Evolutionary conservation across 2,329 filamentous ascomycete species (phyloP).

Genomic region (Alternaria metachromatica): DNA sequence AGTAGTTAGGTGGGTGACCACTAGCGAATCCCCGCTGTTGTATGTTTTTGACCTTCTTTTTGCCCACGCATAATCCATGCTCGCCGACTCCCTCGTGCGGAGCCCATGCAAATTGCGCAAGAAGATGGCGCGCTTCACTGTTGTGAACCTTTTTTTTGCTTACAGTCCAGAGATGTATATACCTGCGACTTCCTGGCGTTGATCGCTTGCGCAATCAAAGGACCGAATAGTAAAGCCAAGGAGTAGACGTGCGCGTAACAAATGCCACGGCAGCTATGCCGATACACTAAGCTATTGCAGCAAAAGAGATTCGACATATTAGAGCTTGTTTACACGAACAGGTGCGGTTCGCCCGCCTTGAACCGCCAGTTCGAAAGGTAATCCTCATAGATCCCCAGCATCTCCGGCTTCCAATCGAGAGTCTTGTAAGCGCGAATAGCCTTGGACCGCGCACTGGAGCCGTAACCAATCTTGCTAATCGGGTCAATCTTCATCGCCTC

Average conservation of each 20-base stretch:
- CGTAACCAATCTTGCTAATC: neutral
- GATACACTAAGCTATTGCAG: neutral
- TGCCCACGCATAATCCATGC: neutral
- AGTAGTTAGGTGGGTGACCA: too few relatives aligned
- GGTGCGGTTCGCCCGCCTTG: neutral
- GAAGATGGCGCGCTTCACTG: neutral
- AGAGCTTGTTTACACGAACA: neutral
- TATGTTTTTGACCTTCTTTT: neutral
- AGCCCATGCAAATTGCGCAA: neutral
- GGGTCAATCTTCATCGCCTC: neutral
- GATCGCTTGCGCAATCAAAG: neutral
- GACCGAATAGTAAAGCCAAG: neutral
- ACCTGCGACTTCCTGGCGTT: too few relatives aligned
- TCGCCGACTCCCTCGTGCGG: accelerated
- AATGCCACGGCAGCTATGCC: neutral
- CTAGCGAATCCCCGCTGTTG: too few relatives aligned
- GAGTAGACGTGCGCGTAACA: neutral
- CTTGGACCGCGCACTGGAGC: neutral
- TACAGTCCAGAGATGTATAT: neutral
- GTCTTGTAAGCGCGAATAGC: neutral
- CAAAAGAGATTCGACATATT: neutral
- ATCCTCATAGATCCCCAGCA: neutral
- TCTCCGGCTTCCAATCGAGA: neutral
- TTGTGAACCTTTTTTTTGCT: neutral
- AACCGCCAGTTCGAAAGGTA: neutral